Evolutionary conservation across 1,284 basidiomycete species (phyloP), one percentile per base, ranked within the genome.

Genomic region (Ganoderma lucidum): DNA sequence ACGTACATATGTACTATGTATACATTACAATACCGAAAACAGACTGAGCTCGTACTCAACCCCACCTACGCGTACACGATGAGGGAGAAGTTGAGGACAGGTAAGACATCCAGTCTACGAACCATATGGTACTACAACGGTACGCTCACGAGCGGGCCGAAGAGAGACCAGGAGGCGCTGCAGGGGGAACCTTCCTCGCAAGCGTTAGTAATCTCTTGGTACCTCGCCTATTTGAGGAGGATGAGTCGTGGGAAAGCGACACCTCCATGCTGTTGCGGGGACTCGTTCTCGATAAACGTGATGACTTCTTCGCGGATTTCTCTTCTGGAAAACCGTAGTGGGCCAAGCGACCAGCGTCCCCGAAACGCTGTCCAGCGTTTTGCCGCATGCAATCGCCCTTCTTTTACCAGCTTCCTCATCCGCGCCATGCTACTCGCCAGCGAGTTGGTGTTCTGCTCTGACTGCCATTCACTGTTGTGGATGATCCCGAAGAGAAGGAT

Each of bases 381-480:
- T 6, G 15, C 14, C 15, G 53, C 32, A 6, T 6, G 32, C 30
- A 3, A 37, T 61, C 44, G 44, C 19, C 28, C 65, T 23, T 19
- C 39, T 19, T 35, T 66, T 32, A 63, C 53, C 17, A 67, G 17
- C 41, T 19, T 23, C 61, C 56, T 56, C 61, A 55, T 58, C 30
- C 66, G 39, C 28, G 35, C 32, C 61, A 67, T 45, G 23, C 10
- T 63, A 6, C 23, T 62, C 42, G 23, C 28, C 51, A 63, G 32
- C n/a, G 37, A 39, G n/a, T 37, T 37, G 10, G 9, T 9, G 14
- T 15, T 12, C 32, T 28, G 9, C 35, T 45, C 42, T 12, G 53
- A 23, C 32, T 42, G 17, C 66, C 66, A 63, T 15, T 60, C 32
- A 6, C 62, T 44, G 37, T 63, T 67, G 61, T 59, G 44, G 8